Conservation (phyloP, 176 grass and related monocot genomes). For the Poa annua region DNA sequence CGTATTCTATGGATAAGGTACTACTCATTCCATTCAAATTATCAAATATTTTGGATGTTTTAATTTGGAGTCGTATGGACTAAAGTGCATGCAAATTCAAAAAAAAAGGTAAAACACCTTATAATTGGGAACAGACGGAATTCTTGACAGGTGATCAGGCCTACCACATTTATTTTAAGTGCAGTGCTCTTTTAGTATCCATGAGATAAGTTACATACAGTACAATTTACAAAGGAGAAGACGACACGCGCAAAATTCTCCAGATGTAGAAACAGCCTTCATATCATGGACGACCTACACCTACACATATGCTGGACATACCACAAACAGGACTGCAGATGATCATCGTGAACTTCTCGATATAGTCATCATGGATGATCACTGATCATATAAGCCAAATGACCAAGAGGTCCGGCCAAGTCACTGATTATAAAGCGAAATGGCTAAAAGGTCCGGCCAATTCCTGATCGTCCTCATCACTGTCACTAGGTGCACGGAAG, state of each 20-base stretch:
- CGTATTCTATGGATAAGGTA: too few species aligned
- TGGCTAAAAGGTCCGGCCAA: background rate
- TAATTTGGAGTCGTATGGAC: too few species aligned
- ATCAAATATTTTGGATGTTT: too few species aligned
- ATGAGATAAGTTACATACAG: background rate
- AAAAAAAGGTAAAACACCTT: too few species aligned
- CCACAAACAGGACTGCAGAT: background rate
- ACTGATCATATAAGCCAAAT: too few species aligned
- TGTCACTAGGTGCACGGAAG: background rate
- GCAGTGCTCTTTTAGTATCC: background rate
- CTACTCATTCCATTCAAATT: too few species aligned
- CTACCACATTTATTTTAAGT: background rate
- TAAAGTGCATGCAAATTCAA: too few species aligned
- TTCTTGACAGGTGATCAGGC: background rate
- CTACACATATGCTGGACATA: background rate
- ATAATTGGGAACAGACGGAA: too few species aligned
- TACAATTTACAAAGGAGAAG: slow-evolving; percentile 3
- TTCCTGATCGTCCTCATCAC: slow-evolving; percentile 5
- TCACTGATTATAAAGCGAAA: background rate
- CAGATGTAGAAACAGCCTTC: background rate
- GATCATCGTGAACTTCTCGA: background rate
- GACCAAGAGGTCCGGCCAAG: too few species aligned
- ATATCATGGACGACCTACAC: background rate
- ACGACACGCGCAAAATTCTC: background rate
- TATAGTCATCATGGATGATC: background rate